phyloP scores from a whole-genome alignment of 2,329 filamentous ascomycete genomes.

The Pyrenophora teres region DNA sequence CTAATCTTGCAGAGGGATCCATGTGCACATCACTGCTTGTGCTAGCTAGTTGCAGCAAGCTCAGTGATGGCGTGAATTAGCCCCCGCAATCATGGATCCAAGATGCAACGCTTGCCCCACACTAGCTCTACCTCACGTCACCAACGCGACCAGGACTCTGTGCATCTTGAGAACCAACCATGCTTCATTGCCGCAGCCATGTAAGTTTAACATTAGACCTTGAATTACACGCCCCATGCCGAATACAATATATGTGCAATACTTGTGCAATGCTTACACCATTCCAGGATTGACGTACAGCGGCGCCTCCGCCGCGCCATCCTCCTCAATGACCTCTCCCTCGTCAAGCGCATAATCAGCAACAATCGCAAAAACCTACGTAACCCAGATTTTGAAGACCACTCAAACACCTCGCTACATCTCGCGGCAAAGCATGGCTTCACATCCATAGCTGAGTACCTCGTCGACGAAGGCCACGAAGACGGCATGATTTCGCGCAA shows the following conservation, averaged over 20 bases:
- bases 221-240: background rate
- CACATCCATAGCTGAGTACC: constrained; percentile 68
- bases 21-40: constrained; percentile 22
- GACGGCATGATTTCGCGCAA: constrained; percentile 74
- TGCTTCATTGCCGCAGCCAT: constrained; percentile 30
- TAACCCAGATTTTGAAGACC: constrained; percentile 76
- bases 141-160: constrained; percentile 2
- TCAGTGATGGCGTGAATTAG: constrained; percentile 27
- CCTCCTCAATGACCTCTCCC: constrained; percentile 70
- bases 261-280: background rate
- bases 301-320: constrained; percentile 83
- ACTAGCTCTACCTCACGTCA: constrained; percentile 14
- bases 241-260: no score
- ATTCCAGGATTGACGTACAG: constrained; percentile 72
- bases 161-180: constrained; percentile 20
- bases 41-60: constrained; percentile 30
- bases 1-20: constrained; percentile 11
- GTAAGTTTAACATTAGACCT: constrained; percentile 19
- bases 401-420: constrained; percentile 84
- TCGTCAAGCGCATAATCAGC: constrained; percentile 76
- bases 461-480: constrained; percentile 78
- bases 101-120: constrained; percentile 14
- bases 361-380: constrained; percentile 72
- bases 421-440: constrained; percentile 76
- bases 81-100: constrained; percentile 25